Evolutionary conservation across 345 rosid species (phyloP).

Genomic region (Melastoma malabathricum): DNA sequence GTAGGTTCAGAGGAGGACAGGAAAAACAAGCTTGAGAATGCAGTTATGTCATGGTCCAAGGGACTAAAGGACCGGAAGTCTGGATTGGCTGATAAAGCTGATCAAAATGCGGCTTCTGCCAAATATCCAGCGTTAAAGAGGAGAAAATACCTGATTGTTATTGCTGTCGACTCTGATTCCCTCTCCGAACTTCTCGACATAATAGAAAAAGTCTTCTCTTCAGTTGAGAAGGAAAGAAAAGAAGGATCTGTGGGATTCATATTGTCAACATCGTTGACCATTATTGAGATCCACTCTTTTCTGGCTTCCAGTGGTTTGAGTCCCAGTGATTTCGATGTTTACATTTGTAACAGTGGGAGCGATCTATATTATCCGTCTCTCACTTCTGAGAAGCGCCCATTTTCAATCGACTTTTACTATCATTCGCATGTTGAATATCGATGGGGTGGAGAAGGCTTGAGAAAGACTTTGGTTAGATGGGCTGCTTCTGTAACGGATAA

Average conservation of each 20-base stretch:
- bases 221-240: slow-evolving; percentile 67
- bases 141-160: slow-evolving; percentile 63
- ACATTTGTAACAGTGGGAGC: slow-evolving; percentile 87
- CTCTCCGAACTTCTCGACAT: slow-evolving; percentile 33
- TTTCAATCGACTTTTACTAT: slow-evolving; percentile 77
- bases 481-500: slow-evolving; percentile 42
- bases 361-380: slow-evolving; percentile 78
- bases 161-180: slow-evolving; percentile 68
- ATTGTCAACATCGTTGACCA: slow-evolving; percentile 72
- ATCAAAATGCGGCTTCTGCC: slow-evolving; percentile 34
- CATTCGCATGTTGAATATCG: slow-evolving; percentile 92
- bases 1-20: slow-evolving; percentile 51
- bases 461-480: slow-evolving; percentile 94
- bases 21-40: slow-evolving; percentile 66
- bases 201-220: slow-evolving; percentile 49
- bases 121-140: slow-evolving; percentile 78
- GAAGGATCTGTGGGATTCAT: slow-evolving; percentile 81
- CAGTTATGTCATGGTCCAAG: slow-evolving; percentile 65
- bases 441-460: slow-evolving; percentile 99
- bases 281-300: slow-evolving; percentile 69
- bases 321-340: slow-evolving; percentile 84
- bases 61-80: slow-evolving; percentile 54
- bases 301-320: slow-evolving; percentile 54
- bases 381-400: slow-evolving; percentile 53
- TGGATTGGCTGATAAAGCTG: slow-evolving; percentile 47